Conservation (phyloP, 2,329 filamentous ascomycete species). For the Fusarium marasasianum region DNA sequence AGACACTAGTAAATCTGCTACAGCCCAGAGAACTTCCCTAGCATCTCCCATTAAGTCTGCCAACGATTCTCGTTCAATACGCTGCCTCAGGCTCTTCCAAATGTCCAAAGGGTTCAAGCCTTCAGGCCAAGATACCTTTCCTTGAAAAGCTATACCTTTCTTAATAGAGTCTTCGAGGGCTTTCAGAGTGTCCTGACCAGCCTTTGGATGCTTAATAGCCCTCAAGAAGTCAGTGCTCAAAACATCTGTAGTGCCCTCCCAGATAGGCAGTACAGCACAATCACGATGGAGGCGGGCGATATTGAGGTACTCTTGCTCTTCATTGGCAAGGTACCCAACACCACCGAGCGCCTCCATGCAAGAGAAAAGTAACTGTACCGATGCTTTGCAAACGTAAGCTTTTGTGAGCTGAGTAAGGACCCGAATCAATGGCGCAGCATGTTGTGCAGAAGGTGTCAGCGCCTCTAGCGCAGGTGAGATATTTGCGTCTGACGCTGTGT, state of each 20-base stretch:
- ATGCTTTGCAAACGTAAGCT: slow-evolving; percentile 62
- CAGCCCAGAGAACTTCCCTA: slow-evolving; percentile 54
- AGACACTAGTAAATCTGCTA: slow-evolving; percentile 56
- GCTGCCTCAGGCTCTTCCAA: slow-evolving; percentile 54
- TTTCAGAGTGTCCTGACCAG: slow-evolving; percentile 49
- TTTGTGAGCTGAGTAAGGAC: slow-evolving; percentile 69
- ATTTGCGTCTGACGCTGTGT: slow-evolving; percentile 13
- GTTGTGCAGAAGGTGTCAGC: slow-evolving; percentile 48
- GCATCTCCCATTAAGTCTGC: slow-evolving; percentile 57
- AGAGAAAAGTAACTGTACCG: slow-evolving; percentile 60
- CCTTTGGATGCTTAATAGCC: slow-evolving; percentile 56
- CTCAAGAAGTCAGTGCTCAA: slow-evolving; percentile 64
- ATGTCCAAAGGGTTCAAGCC: slow-evolving; percentile 45
- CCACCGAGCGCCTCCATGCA: slow-evolving; percentile 74
- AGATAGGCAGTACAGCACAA: slow-evolving; percentile 70
- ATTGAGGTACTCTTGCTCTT: slow-evolving; percentile 71
- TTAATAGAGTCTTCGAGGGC: slow-evolving; percentile 55
- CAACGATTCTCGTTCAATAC: slow-evolving; percentile 48
- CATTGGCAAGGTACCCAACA: slow-evolving; percentile 72
- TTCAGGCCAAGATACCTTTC: slow-evolving; percentile 33
- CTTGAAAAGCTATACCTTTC: slow-evolving; percentile 37
- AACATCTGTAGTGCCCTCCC: slow-evolving; percentile 79
- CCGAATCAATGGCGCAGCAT: slow-evolving; percentile 59
- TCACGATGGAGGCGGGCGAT: slow-evolving; percentile 73
- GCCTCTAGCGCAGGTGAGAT: slow-evolving; percentile 36